phyloP scores from a whole-genome alignment of 2,329 filamentous ascomycete species.

The Epichloe scottii region DNA sequence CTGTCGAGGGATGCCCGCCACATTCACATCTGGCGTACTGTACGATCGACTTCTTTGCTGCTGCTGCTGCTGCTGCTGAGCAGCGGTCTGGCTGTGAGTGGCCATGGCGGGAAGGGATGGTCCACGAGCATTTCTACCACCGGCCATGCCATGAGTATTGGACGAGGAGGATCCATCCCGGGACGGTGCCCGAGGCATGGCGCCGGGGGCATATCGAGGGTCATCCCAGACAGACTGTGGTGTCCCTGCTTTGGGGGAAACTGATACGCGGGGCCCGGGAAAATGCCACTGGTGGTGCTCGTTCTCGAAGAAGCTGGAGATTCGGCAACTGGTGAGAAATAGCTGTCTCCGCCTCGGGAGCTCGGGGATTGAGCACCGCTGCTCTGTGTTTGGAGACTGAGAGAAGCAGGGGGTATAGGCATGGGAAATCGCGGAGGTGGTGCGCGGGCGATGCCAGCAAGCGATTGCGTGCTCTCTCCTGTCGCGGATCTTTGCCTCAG shows the following conservation, averaged over 20 bases:
- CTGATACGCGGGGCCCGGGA: constrained; percentile 40
- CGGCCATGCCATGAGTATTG: constrained; percentile 49
- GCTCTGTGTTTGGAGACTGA: constrained; percentile 56
- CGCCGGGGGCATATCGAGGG: constrained; percentile 79
- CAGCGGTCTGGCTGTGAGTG: constrained; percentile 38
- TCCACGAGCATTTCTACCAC: constrained; percentile 56
- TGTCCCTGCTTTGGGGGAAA: constrained; percentile 64
- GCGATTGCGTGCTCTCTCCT: constrained; percentile 50
- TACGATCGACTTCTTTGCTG: constrained; percentile 73
- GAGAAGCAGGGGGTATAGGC: constrained; percentile 39
- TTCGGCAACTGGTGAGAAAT: constrained; percentile 81
- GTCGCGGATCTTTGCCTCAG: constrained; percentile 67
- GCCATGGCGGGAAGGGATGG: constrained; percentile 69
- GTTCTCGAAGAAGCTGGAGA: constrained; percentile 66
- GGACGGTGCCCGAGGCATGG: constrained; percentile 69
- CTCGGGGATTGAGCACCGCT: constrained; percentile 43
- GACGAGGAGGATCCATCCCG: constrained; percentile 58
- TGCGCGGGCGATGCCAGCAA: constrained; percentile 43
- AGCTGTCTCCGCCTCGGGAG: constrained; percentile 60
- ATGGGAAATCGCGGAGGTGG: constrained; percentile 63
- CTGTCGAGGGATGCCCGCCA: constrained; percentile 44
- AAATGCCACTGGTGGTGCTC: constrained; percentile 64
- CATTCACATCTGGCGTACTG: constrained; percentile 89
- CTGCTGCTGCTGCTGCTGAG: constrained; percentile 37
- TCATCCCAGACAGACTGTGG: constrained; percentile 61